Evolutionary conservation across 1,284 basidiomycete species (phyloP).

Genomic region (Leucoagaricus sp.): DNA sequence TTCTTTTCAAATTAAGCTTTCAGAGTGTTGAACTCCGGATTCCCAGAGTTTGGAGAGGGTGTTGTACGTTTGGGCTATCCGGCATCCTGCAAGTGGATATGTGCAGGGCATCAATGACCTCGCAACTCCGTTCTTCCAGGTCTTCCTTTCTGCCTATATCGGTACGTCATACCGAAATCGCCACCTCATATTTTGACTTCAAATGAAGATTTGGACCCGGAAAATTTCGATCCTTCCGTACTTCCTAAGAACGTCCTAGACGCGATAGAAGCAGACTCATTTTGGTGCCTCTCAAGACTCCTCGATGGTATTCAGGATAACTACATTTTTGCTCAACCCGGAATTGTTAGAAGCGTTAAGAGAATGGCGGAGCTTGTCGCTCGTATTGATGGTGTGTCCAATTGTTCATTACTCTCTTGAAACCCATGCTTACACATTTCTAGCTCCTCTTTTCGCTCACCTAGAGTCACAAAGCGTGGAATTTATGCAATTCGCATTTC

Average conservation of each 20-base stretch:
- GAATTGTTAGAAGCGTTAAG: slow-evolving; percentile 89
- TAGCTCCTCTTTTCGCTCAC: slow-evolving; percentile 82
- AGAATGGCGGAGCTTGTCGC: slow-evolving; percentile 92
- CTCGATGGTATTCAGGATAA: slow-evolving; percentile 97
- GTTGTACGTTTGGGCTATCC: slow-evolving; percentile 96
- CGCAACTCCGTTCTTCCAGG: slow-evolving; percentile 93
- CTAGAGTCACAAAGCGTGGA: slow-evolving; percentile 90
- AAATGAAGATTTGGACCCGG: slow-evolving; percentile 77
- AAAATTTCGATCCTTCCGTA: slow-evolving; percentile 79
- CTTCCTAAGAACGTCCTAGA: slow-evolving; percentile 72
- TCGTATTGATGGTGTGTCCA: slow-evolving; percentile 80
- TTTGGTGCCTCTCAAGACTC: slow-evolving; percentile 94
- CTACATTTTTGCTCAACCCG: slow-evolving; percentile 93
- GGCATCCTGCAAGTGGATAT: slow-evolving; percentile 95
- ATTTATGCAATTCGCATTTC: slow-evolving; percentile 98
- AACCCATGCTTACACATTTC: slow-evolving; percentile 11
- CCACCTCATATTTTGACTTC: slow-evolving; percentile 13
- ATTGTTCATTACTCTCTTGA: slow-evolving; percentile 4
- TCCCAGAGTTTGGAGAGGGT: slow-evolving; percentile 86
- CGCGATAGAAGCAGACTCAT: slow-evolving; percentile 92
- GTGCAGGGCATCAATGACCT: slow-evolving; percentile 99
- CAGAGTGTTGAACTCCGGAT: slow-evolving; percentile 19
- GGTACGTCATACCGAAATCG: slow-evolving; percentile 46
- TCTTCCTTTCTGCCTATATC: slow-evolving; percentile 90
- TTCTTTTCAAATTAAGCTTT: slow-evolving; percentile 19